Base-by-base conservation (phyloP, 768 basidiomycete genomes). In the Imleria badia region DNA sequence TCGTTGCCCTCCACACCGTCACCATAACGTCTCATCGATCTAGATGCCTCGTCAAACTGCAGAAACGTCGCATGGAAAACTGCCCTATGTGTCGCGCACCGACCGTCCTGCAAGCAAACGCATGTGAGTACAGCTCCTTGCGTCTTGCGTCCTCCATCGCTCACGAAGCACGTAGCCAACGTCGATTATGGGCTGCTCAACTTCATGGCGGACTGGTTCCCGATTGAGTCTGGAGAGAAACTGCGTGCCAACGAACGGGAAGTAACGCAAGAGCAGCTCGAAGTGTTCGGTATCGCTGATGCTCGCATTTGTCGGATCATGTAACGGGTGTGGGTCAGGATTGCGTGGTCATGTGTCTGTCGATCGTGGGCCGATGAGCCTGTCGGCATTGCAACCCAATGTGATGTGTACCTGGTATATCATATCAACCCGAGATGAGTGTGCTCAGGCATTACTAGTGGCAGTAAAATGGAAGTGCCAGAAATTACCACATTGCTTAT, bases 151-250 rank as follows among this genome's bases (percentile, higher is more conserved):
- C 14, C 9, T 26, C 39, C 17, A 11, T 29, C 30, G 17, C 48
- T 54, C 33, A 58, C 22, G 31, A 10, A 31, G 45, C 42, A 17
- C 54, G 6, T 45, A 91, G 89, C 79, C 4, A 93, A 92, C 63
- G 81, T 93, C 15, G 90, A 93, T 63, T 84, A 83, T 79, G 89
- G 84, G 2, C 66, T 92, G 43, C 74, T 88, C 43, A 89, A 91
- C 60, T 94, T 93, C 62, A 91, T 97, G 86, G 79, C 87, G 54
- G 85, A 89, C 61, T 97, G 93, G 92, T 98, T 98, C 70, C 93
- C 95, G 0, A 66, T 81, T 14, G 95, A 97, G 67, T 78, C 91
- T 15, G 82, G 77, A 54, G 78, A 78, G 62, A 97, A 97, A 68
- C 73, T 83, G 43, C 82, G 78, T 60, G 78, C 82, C 58, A 94